Percentiles rank a stretch among this genome's conserved stretches.
Evolutionary conservation across 78 protist genomes (phyloP).

Genomic region (Paratrimastix pyriformis): DNA sequence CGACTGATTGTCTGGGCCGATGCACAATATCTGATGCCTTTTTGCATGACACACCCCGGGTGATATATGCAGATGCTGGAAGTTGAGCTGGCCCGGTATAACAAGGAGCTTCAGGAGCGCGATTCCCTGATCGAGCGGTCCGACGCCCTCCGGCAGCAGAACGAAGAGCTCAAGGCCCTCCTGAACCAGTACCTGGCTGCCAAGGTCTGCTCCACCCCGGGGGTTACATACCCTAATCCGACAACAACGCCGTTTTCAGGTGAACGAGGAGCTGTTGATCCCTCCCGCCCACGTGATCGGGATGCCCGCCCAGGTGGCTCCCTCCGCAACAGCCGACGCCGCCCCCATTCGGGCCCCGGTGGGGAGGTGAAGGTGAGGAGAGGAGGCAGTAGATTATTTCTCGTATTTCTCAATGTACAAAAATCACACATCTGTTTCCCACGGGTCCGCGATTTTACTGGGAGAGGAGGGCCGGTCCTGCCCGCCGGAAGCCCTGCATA

Average conservation of each 20-base stretch:
- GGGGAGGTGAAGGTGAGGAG: too few species aligned
- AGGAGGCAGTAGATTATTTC: too few species aligned
- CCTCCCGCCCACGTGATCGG: slow-evolving; percentile 37
- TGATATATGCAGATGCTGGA: slow-evolving; percentile 32
- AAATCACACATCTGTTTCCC: too few species aligned
- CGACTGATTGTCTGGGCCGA: too few species aligned
- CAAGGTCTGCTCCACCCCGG: too few species aligned
- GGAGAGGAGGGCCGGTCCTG: too few species aligned
- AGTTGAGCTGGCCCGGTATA: slow-evolving; percentile 25
- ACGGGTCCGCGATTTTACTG: too few species aligned
- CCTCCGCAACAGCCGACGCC: neutral
- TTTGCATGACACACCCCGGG: too few species aligned
- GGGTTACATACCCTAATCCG: too few species aligned
- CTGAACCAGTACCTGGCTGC: slow-evolving; percentile 47
- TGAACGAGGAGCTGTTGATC: slow-evolving; percentile 44
- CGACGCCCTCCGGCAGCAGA: slow-evolving; percentile 34
- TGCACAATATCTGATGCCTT: too few species aligned
- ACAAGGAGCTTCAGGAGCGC: slow-evolving; percentile 18
- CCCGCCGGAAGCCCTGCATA: neutral
- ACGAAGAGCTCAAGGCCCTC: slow-evolving; percentile 58
- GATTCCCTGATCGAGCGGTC: slow-evolving; percentile 11
- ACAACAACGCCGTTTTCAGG: too few species aligned
- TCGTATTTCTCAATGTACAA: neutral
- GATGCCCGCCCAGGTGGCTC: neutral
- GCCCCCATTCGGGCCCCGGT: too few species aligned